A percentile compares a stretch with the other conserved stretches of the same genome.
Evolutionary conservation across 257 asterid genomes (phyloP).

Genomic region (Jasminum sambac): DNA sequence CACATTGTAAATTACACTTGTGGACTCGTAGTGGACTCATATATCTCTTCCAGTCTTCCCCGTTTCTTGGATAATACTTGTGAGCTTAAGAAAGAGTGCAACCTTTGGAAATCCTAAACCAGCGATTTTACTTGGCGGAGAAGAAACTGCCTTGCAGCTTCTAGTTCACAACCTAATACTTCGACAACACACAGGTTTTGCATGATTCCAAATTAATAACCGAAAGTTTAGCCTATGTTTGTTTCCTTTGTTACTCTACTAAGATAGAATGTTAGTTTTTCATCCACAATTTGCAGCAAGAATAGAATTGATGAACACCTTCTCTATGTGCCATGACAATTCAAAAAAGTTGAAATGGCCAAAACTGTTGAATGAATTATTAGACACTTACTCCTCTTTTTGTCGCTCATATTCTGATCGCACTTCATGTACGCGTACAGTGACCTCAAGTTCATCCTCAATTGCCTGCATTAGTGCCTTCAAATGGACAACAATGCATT

Average conservation of each 20-base stretch:
- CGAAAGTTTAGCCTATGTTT: too few species aligned
- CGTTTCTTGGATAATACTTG: too few species aligned
- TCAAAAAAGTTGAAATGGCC: background rate
- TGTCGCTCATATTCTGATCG: constrained; percentile 92
- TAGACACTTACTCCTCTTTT: constrained; percentile 78
- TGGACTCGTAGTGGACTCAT: too few species aligned
- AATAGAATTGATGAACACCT: background rate
- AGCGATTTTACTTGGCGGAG: too few species aligned
- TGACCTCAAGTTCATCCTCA: constrained; percentile 97
- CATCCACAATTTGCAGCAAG: background rate
- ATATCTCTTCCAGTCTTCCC: too few species aligned
- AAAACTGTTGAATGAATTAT: constrained; percentile 2
- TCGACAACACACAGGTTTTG: background rate
- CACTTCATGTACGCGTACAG: constrained; percentile 90
- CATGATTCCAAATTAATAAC: background rate
- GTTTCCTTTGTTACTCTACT: too few species aligned
- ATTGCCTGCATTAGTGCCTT: constrained; percentile 76
- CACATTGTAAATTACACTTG: too few species aligned
- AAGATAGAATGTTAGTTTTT: too few species aligned
- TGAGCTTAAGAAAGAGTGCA: too few species aligned
- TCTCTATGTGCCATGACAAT: background rate
- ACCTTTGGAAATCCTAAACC: too few species aligned
- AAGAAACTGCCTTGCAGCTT: too few species aligned
- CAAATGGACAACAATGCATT: constrained; percentile 22
- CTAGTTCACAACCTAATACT: too few species aligned